Evolutionary conservation across 257 asterid species (phyloP), one percentile per base, ranked within the genome.

Genomic region (Thymus mandschuricus): DNA sequence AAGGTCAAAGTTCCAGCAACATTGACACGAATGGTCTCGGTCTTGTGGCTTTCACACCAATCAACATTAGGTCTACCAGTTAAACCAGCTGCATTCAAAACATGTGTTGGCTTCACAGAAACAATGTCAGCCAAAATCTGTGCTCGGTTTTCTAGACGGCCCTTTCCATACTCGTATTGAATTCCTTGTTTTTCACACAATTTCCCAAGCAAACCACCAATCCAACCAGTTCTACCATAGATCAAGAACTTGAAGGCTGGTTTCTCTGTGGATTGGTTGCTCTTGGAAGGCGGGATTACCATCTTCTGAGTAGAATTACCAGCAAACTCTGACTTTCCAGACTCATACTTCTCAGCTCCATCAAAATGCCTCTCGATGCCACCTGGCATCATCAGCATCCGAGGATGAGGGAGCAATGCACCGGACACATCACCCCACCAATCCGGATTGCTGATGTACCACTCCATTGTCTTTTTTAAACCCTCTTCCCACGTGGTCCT

Each of bases 391-490:
- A 85, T 89, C 67, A 89, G 81, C 99, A 94, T 94, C 76, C 97
- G 85, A 35, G 99, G 99, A 78, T 94, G 99, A 74, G 99, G 99
- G 70, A 89, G 90, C 90, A 94, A 71, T 51, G 99, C 99, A 50
- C 99, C 99, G 10, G 97, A 81, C 38, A 94, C 96, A 82, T 94
- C 97, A 2, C 99, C 99, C 99, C 99, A 94, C 98, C 98, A 94
- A 21, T 84, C 85, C 4, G 98, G 98, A 75, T 91, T 91, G 43
- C 80, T 70, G 30, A 79, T 84, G 67, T 94, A 94, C 99, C 98
- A 94, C 52, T 91, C 96, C 64, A 89, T 85, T 3, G 99, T 94
- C 84, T 94, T 94, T 60, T 58, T 88, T 79, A 94, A 72, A 46
- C 99, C 99, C 59, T 94, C 99, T 76, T 89, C 92, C 99, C 99